Base-by-base conservation (phyloP, 768 basidiomycete species). In the Kwoniella sp. region DNA sequence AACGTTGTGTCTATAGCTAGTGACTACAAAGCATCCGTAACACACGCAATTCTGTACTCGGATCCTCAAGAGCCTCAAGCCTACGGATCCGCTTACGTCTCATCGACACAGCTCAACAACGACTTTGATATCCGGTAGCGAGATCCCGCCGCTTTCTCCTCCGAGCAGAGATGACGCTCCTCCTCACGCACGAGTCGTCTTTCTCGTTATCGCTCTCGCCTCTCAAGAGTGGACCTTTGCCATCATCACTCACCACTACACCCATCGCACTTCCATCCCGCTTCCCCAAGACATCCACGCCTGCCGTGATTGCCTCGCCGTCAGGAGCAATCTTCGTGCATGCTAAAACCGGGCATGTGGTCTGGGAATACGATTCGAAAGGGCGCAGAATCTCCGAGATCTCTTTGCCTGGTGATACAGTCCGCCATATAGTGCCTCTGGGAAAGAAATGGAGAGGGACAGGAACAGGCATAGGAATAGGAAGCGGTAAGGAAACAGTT, bases 351-450 rank as follows among this genome's bases (percentile, higher is more conserved):
- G 13, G 25, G 4, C 20, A 51, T 48, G 17, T 66, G 8, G 38
- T 73, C 1, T 73, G 71, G 71, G 68, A 73, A 48, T 73, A 73
- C 45, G 71, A 73, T 60, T 13, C 15, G 0, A 59, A 59, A 25
- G 68, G 68, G 12, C 26, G 62, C 30, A 56, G 68, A 29, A 56
- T 73, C 4, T 57, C 62, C 3, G 71, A 73, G 57, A 41, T 73
- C 17, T 50, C 20, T 3, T 30, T 58, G 15, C 30, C 20, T 8
- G n/a, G 50, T 2, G 58, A 55, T 17, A 63, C 26, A 45, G 25
- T 60, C 4, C 31, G 22, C 8, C 17, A 31, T 12, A 55, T 58
- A 4, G 15, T 51, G 26, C 29, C 47, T 23, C 12, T 61, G 5
- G 62, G 63, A 29, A 60, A 25, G 22, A 41, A 17, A n/a, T n/a